Base-by-base conservation (phyloP, 352 stramenopile genomes). In the Phytopythium helicoides region DNA sequence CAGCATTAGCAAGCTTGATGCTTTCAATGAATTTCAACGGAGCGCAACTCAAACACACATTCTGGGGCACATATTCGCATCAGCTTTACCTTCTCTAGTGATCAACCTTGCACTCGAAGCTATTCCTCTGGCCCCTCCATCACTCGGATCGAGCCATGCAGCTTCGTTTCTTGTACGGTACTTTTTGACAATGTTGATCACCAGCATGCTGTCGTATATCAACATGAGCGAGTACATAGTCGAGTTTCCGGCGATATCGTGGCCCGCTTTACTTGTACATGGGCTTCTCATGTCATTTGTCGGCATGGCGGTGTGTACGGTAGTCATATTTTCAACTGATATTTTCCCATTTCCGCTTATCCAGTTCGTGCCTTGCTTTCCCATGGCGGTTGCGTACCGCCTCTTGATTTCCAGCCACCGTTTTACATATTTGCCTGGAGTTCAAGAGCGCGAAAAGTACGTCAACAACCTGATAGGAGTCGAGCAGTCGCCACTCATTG, bases 261-360 rank as follows among this genome's bases (percentile, higher is more conserved):
- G 56, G 40, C 42, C 26, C 12, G 31, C 50, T 0, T n/a, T 73
- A 15, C 23, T 46, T 3, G 14, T 50, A 1, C 53, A 63, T 28
- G 38, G 22, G 3, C 12, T 64, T 0, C 47, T 47, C 4, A 56
- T 71, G 52, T 58, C 50, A 8, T 1, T 23, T 0, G 28, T 68
- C 2, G 75, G 61, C 28, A 18, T 75, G 4, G 58, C 34, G 0
- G 70, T 62, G 3, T 47, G 68, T 12, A 18, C 65, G 0, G 40
- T 58, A 0, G 47, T 71, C 18, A 23, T 65, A 2, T 21, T 51
- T 6, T 42, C 56, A 6, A 34, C 52, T 4, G 61, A 48, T 1
- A 39, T 76, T 5, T 76, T 79, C 22, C 71, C 71, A 2, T 36
- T 78, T 0, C 64, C 67, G 8, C 71, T 71, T 28, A 54, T 53